A percentile compares a stretch with the other conserved stretches of the same genome.
phyloP scores from a whole-genome alignment of 2,329 filamentous ascomycete species.

The Laburnicola sp. region DNA sequence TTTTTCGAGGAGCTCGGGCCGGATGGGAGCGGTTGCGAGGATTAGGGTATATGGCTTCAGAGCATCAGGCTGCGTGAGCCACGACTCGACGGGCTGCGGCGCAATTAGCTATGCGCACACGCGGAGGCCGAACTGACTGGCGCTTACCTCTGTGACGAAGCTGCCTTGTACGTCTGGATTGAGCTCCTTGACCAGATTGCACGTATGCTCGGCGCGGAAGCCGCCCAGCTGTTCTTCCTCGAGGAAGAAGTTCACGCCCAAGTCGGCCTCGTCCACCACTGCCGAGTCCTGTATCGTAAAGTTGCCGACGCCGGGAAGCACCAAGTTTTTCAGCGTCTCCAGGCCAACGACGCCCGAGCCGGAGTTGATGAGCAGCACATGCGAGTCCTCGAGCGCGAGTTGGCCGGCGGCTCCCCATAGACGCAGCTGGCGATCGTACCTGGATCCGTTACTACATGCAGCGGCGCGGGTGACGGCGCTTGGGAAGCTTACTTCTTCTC shows the following conservation, averaged over 20 bases:
- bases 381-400: slow-evolving; percentile 83
- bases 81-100: slow-evolving; percentile 50
- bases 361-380: slow-evolving; percentile 88
- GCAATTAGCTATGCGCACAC: slow-evolving; percentile 12
- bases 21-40: slow-evolving; percentile 63
- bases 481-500: slow-evolving; percentile 54
- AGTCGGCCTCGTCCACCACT: slow-evolving; percentile 75
- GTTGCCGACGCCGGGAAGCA: slow-evolving; percentile 84
- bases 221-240: slow-evolving; percentile 77
- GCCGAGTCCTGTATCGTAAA: slow-evolving; percentile 89
- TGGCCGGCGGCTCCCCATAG: slow-evolving; percentile 95
- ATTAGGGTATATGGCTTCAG: slow-evolving; percentile 61
- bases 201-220: slow-evolving; percentile 75
- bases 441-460: slow-evolving; percentile 47
- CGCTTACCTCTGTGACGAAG: slow-evolving; percentile 61
- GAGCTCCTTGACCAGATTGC: slow-evolving; percentile 77
- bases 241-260: slow-evolving; percentile 97
- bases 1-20: slow-evolving; percentile 53
- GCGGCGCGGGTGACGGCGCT: slow-evolving; percentile 6
- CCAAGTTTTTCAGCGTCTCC: slow-evolving; percentile 95
- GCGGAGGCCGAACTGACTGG: neutral
- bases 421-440: slow-evolving; percentile 90
- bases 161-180: slow-evolving; percentile 89
- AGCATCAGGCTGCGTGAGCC: slow-evolving; percentile 46
- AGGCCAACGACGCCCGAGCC: slow-evolving; percentile 84